A percentile compares a stretch with the other conserved stretches of the same genome.
Evolutionary conservation across 2,329 filamentous ascomycete species (phyloP).

Genomic region (Fusarium begoniae): DNA sequence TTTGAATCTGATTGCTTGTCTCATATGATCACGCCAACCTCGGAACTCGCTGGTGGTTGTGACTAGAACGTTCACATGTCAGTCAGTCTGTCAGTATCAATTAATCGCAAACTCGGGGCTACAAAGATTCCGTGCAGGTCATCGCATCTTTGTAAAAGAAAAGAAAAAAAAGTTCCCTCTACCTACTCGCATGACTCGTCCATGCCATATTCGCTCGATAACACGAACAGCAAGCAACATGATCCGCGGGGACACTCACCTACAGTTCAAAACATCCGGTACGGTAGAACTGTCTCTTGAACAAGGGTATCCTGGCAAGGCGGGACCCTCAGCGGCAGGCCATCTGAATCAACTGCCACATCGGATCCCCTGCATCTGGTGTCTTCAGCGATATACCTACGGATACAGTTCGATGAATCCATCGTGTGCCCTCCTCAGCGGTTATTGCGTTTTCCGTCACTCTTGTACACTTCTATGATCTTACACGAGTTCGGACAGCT

Average conservation of each 20-base stretch:
- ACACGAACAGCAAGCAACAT: conserved; percentile 8
- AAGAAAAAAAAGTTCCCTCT: conserved; percentile 3
- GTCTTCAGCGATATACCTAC: background rate
- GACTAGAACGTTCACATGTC: conserved; percentile 1
- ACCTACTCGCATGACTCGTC: conserved; percentile 21
- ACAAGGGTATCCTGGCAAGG: conserved; percentile 34
- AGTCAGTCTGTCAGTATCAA: background rate
- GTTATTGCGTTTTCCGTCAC: conserved; percentile 9
- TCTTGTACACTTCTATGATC: conserved; percentile 3
- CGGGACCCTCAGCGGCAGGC: conserved; percentile 31
- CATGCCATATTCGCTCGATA: conserved; percentile 3
- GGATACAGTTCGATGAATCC: background rate
- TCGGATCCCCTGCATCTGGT: conserved; percentile 36
- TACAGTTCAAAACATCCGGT: conserved; percentile 30
- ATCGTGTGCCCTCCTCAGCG: background rate
- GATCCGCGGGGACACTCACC: conserved; percentile 26
- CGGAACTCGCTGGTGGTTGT: background rate
- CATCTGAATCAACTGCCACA: conserved; percentile 39
- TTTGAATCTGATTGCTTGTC: background rate
- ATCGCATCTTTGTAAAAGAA: background rate
- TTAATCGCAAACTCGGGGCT: background rate
- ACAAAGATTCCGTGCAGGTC: conserved; percentile 27
- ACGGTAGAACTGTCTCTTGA: conserved; percentile 25
- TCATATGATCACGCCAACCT: background rate
- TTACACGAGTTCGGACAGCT: background rate